phyloP scores from a whole-genome alignment of 2,329 filamentous ascomycete species.

The Penicillium sp. region DNA sequence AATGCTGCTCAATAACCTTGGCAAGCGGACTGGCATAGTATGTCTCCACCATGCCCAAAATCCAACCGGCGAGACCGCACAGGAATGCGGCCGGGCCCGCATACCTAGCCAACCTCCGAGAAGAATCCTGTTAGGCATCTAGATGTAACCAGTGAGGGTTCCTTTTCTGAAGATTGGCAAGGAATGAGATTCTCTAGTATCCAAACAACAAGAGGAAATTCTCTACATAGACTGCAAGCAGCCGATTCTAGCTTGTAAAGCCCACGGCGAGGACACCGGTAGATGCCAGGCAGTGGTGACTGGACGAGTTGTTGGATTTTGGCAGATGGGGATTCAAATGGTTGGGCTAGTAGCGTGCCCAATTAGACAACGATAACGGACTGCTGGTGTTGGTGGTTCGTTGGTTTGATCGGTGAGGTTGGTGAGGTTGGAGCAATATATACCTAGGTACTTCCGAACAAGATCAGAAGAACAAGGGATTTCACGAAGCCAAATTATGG shows the following conservation, averaged over 20 bases:
- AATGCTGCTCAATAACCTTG: conserved; percentile 44
- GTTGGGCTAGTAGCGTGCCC: conserved; percentile 33
- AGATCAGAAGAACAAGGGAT: conserved; percentile 29
- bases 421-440: background rate
- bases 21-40: conserved; percentile 53
- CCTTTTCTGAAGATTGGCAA: conserved; percentile 50
- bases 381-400: background rate
- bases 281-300: conserved; percentile 46
- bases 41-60: conserved; percentile 59
- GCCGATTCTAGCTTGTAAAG: conserved; percentile 44
- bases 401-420: background rate
- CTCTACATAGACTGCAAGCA: conserved; percentile 43
- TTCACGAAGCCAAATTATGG: background rate
- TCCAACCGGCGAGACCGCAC: conserved; percentile 48
- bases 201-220: conserved; percentile 52
- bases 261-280: conserved; percentile 47
- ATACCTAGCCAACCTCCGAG: conserved; percentile 45
- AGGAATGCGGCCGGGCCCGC: conserved; percentile 47
- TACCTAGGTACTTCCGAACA: conserved; percentile 26
- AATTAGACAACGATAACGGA: conserved; percentile 48
- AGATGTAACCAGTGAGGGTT: conserved; percentile 47
- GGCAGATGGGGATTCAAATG: conserved; percentile 44
- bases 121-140: conserved; percentile 50
- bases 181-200: conserved; percentile 53
- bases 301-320: conserved; percentile 50